Base-by-base conservation (phyloP, 208 protist species). In the Leishmania major region DNA sequence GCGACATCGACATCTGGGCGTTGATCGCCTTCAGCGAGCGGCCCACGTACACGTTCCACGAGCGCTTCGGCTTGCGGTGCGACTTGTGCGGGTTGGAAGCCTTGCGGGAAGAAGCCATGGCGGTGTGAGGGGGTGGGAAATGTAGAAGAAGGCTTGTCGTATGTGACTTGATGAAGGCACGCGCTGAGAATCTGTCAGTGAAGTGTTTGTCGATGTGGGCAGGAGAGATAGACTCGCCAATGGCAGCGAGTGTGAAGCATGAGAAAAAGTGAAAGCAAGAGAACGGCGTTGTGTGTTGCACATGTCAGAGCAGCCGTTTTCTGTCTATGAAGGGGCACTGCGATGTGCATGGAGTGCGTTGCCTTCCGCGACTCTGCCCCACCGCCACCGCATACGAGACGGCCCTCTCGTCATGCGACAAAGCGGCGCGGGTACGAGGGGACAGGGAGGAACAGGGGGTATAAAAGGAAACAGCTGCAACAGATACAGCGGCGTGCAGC, bases 21-120 rank as follows among this genome's bases (percentile, higher is more conserved):
- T 55, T 55, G 51, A 55, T 55, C 51, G 51, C 51, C 51, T 55
- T 55, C 15, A 55, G 51, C 51, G 51, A 55, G 51, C 51, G 51
- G 51, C 51, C 15, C 51, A 55, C 51, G 51, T 55, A 55, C 51
- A 55, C 51, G 51, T 55, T 55, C 51, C 51, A 55, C 17, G 51
- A 22, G 51, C 51, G 51, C 51, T 55, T 55, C 15, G 51, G 51
- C 51, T 55, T 55, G 51, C 51, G 51, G 51, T 55, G 51, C 51
- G 51, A 55, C 51, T 55, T 55, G 15, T 22, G 51, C 51, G 15
- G 0, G 51, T 22, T 0, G 51, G 51, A 55, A 55, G 51, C 51
- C 51, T 55, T 55, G 51, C 51, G 51, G 51, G 51, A 35, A 69
- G 86, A 87, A 88, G 90, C 88, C 90, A 92, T 93, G n/a, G 45